Evolutionary conservation across 306 rosid genomes (phyloP).

Genomic region (Prunus mongolica): DNA sequence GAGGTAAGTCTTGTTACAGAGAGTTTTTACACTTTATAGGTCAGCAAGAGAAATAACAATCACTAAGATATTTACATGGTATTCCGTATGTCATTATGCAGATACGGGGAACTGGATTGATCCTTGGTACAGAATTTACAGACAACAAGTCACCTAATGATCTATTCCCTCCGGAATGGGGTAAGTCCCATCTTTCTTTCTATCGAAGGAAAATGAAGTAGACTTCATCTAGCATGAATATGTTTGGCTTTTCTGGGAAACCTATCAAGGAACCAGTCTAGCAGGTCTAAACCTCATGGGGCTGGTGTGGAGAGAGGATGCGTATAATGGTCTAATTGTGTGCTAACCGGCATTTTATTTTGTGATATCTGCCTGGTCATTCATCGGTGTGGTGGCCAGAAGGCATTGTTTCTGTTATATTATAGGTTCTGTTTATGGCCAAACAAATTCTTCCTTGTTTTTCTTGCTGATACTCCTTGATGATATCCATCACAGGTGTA

Average conservation of each 20-base stretch:
- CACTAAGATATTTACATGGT: neutral
- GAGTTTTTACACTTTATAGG: constrained; percentile 12
- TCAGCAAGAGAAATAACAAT: constrained; percentile 2
- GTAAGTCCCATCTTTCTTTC: constrained; percentile 40
- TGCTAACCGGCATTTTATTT: neutral
- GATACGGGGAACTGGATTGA: constrained; percentile 90
- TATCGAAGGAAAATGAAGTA: neutral
- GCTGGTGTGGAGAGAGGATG: too few relatives aligned
- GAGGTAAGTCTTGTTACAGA: constrained; percentile 51
- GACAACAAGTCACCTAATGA: constrained; percentile 88
- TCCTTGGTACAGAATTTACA: constrained; percentile 68
- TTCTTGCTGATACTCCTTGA: neutral
- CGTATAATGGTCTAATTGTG: too few relatives aligned
- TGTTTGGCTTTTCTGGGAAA: neutral
- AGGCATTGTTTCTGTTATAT: neutral
- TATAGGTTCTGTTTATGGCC: neutral
- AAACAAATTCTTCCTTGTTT: constrained; percentile 3
- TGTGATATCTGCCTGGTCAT: neutral
- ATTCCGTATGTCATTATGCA: constrained; percentile 32
- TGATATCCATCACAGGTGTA: constrained; percentile 41
- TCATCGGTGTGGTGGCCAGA: neutral
- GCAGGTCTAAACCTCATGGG: too few relatives aligned
- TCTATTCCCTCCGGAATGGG: constrained; percentile 92
- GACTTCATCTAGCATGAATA: neutral
- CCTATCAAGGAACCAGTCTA: too few relatives aligned